phyloP scores from a whole-genome alignment of 2,329 filamentous ascomycete species.

The Alternaria solani region DNA sequence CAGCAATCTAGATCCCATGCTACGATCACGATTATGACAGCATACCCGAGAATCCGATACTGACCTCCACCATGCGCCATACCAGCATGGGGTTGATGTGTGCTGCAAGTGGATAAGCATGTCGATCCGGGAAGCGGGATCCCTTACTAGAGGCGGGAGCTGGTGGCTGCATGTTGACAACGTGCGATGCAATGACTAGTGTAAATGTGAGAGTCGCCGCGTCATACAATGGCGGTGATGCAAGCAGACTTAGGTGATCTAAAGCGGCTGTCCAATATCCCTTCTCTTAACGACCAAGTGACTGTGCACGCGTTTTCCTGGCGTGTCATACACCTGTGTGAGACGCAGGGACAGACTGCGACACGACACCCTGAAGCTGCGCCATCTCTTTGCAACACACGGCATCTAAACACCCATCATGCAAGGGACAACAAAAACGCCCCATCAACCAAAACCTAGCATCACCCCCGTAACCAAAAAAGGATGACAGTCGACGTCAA shows the following conservation, averaged over 20 bases:
- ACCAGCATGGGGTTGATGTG: slow-evolving; percentile 13
- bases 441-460: neutral
- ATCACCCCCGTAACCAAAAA: slow-evolving; percentile 8
- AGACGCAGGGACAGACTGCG: neutral
- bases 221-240: neutral
- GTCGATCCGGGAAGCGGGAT: slow-evolving; percentile 21
- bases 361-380: neutral
- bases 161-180: slow-evolving; percentile 19
- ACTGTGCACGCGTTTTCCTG: neutral
- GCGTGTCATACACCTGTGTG: neutral
- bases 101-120: slow-evolving; percentile 17
- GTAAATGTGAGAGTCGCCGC: slow-evolving; percentile 2
- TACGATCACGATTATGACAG: slow-evolving; percentile 29
- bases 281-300: neutral
- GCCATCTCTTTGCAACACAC: slow-evolving; percentile 3
- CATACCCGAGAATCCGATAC: slow-evolving; percentile 20
- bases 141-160: slow-evolving; percentile 23
- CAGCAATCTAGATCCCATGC: slow-evolving; percentile 2
- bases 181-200: neutral
- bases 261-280: neutral
- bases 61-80: slow-evolving; percentile 6
- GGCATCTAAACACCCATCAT: neutral
- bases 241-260: neutral
- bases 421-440: neutral
- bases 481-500: slow-evolving; percentile 31